Percentiles rank a stretch among this genome's conserved stretches.
Evolutionary conservation across 164 flowering plant genomes (phyloP).

Genomic region (Tetrastigma voinierianum): DNA sequence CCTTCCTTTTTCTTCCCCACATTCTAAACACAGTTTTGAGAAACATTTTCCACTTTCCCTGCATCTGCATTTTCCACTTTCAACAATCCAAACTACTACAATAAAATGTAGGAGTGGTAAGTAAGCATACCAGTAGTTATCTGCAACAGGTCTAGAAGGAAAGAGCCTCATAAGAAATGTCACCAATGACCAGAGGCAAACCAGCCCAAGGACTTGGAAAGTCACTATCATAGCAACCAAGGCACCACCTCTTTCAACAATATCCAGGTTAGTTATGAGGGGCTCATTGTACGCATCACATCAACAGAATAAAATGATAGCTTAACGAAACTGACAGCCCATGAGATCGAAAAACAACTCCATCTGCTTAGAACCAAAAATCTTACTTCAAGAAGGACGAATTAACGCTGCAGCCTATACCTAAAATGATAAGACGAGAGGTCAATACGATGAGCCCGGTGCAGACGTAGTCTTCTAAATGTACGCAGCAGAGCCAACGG

Average conservation of each 20-base stretch:
- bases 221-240: conserved; percentile 54
- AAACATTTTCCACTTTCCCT: too few species aligned
- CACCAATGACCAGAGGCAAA: conserved; percentile 86
- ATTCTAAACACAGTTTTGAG: too few species aligned
- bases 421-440: conserved; percentile 84
- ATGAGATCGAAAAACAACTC: conserved; percentile 55
- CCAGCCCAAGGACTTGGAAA: conserved; percentile 62
- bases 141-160: conserved; percentile 91
- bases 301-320: conserved; percentile 62
- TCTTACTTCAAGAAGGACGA: neutral
- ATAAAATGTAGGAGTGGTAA: neutral
- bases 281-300: conserved; percentile 54
- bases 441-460: conserved; percentile 88
- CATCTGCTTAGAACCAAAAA: conserved; percentile 1
- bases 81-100: neutral
- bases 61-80: too few species aligned
- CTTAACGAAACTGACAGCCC: conserved; percentile 72
- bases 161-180: conserved; percentile 88
- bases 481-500: too few species aligned
- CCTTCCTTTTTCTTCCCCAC: too few species aligned
- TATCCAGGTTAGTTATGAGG: conserved; percentile 33
- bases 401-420: too few species aligned
- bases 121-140: conserved; percentile 63
- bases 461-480: too few species aligned
- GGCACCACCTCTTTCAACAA: conserved; percentile 54